Conservation (phyloP, 2,329 filamentous ascomycete genomes). For the Monilinia aucupariae region DNA sequence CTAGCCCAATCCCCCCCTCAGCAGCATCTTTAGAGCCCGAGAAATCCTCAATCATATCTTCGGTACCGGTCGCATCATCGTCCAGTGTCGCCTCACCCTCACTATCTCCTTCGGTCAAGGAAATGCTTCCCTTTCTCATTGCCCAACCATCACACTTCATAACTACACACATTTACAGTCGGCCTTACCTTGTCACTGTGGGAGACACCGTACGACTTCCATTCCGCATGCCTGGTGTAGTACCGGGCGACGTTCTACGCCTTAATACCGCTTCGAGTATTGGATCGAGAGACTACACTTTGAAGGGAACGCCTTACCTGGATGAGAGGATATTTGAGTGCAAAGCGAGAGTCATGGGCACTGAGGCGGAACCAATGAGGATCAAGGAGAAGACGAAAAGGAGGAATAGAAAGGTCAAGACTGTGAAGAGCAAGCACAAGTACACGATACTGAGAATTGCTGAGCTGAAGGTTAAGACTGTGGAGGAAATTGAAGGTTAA, state of each 20-base stretch:
- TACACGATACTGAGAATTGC: constrained; percentile 83
- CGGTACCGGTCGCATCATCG: constrained; percentile 18
- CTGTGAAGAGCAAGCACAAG: constrained; percentile 81
- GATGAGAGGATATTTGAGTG: constrained; percentile 82
- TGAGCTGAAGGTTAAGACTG: constrained; percentile 55
- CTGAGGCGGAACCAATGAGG: constrained; percentile 74
- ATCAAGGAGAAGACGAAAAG: constrained; percentile 77
- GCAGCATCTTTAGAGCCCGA: constrained; percentile 16
- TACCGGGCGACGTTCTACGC: constrained; percentile 78
- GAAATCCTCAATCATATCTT: constrained; percentile 12
- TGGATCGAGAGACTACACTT: constrained; percentile 83
- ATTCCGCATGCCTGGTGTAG: constrained; percentile 70
- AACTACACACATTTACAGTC: constrained; percentile 72
- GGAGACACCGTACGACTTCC: constrained; percentile 73
- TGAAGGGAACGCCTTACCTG: constrained; percentile 75
- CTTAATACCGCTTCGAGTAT: constrained; percentile 79
- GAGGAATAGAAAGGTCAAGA: constrained; percentile 66
- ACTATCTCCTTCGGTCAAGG: constrained; percentile 51
- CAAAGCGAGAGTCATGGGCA: constrained; percentile 75
- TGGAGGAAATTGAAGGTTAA: constrained; percentile 38
- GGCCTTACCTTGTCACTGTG: constrained; percentile 71
- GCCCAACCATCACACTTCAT: constrained; percentile 73
- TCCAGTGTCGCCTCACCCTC: constrained; percentile 29
- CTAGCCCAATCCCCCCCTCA: constrained; percentile 20
- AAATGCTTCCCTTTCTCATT: constrained; percentile 64